Evolutionary conservation across 176 grass and related monocot species (phyloP), one percentile per base, ranked within the genome.

Genomic region (Oropetium thomaeum): DNA sequence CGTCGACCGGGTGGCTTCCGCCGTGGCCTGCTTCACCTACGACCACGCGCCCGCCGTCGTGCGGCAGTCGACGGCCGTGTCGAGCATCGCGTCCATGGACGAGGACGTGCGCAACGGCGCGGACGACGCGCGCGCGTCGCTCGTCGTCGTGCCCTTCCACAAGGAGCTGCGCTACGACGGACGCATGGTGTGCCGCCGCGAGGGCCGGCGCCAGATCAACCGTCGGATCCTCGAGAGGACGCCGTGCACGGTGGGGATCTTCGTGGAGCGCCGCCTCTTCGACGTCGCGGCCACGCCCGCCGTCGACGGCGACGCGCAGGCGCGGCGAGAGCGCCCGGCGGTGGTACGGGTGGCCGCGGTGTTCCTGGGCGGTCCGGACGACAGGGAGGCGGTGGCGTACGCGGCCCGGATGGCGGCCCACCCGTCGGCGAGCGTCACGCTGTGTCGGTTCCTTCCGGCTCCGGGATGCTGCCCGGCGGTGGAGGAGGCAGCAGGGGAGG

Each of bases 141-240:
- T 96, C 1, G 32, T 92, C 7, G 40, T 92, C 61, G 7, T 96
- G 29, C 89, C 89, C 0, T 92, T 89, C 81, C 93, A 90, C 65
- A 89, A 71, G 74, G 86, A 96, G 79, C 84, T 87, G 80, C 79
- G 89, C 2, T 87, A 89, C 39, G 93, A 92, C 65, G 77, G 89
- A 20, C 82, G 73, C 51, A 85, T 92, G 92, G 77, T 89, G 42
- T 85, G 77, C 64, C 77, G 81, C 2, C 72, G n/a, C 10, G 74
- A 92, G 15, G 89, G 70, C 4, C 63, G 81, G 7, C 74, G 73
- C 7, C 62, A 52, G 19, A 31, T 92, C 10, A 96, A 96, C 77
- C 62, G 68, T 4, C 73, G 80, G 40, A 31, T 96, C 40, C 28
- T 96, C 20, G 34, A 84, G 5, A 58, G 74, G 43, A 53, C 84